Evolutionary conservation across 1,284 basidiomycete species (phyloP).

Genomic region (Tausonia pullulans): DNA sequence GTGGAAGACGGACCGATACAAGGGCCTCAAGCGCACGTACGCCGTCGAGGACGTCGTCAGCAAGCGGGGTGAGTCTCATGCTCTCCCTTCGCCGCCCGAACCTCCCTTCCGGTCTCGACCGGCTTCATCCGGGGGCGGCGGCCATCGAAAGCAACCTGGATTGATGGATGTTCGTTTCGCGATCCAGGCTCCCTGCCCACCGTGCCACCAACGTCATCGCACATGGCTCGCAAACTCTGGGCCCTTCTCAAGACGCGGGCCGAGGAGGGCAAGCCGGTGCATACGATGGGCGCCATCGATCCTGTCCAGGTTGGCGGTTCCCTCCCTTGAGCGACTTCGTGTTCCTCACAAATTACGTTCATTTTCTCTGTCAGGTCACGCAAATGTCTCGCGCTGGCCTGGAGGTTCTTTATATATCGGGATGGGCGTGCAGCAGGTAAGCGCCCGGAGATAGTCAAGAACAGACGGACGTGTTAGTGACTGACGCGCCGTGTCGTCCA

Average conservation of each 20-base stretch:
- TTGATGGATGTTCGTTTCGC: too few species aligned
- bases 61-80: conserved; percentile 46
- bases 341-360: background rate
- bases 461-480: too few species aligned
- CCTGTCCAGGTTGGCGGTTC: conserved; percentile 66
- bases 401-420: conserved; percentile 82
- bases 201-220: conserved; percentile 59
- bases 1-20: conserved; percentile 44
- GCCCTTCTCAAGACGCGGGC: conserved; percentile 52
- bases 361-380: conserved; percentile 54
- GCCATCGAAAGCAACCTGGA: background rate
- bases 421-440: conserved; percentile 51
- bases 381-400: conserved; percentile 75
- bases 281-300: conserved; percentile 81
- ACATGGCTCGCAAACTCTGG: conserved; percentile 74
- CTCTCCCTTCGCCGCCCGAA: background rate
- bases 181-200: conserved; percentile 58
- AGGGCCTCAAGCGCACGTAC: conserved; percentile 63
- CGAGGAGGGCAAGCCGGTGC: conserved; percentile 55
- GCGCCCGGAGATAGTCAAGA: too few species aligned
- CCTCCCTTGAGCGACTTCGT: conserved; percentile 17
- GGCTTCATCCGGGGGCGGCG: too few species aligned
- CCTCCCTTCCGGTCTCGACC: background rate
- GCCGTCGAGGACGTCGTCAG: conserved; percentile 63
- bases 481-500: too few species aligned